Evolutionary conservation across 441 rosid genomes (phyloP).

Genomic region (Biscutella laevigata): DNA sequence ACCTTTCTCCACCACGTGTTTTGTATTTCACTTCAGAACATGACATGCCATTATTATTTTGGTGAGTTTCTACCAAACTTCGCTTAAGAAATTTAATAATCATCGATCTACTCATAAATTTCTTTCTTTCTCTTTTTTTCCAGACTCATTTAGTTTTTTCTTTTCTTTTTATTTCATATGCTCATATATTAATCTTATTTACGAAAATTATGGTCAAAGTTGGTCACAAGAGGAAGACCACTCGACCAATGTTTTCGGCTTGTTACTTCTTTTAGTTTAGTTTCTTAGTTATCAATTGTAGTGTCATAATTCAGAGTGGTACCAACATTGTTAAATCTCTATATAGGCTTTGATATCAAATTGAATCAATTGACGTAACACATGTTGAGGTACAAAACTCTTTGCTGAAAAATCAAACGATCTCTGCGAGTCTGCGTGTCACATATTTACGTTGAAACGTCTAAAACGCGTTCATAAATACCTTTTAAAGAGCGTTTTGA

Average conservation of each 20-base stretch:
- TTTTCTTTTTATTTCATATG: neutral
- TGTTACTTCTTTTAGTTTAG: neutral
- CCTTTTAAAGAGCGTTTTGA: constrained; percentile 4
- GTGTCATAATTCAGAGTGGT: neutral
- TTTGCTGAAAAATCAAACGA: neutral
- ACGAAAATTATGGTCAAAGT: neutral
- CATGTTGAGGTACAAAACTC: neutral
- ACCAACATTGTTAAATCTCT: neutral
- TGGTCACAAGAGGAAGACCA: neutral
- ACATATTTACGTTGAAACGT: neutral
- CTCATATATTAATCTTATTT: constrained; percentile 9
- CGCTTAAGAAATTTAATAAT: constrained; percentile 18
- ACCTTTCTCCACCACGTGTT: constrained; percentile 27
- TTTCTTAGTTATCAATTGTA: neutral
- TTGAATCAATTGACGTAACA: neutral
- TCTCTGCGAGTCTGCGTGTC: neutral
- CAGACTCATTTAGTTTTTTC: neutral
- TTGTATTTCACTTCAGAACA: constrained; percentile 6
- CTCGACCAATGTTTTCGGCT: neutral
- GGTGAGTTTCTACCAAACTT: constrained; percentile 24
- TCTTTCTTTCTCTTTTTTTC: constrained; percentile 10
- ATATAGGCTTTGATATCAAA: neutral
- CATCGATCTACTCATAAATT: neutral
- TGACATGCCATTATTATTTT: constrained; percentile 2
- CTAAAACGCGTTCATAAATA: neutral